phyloP scores from a whole-genome alignment of 169 alveolate species.

The Neospora caninum region DNA sequence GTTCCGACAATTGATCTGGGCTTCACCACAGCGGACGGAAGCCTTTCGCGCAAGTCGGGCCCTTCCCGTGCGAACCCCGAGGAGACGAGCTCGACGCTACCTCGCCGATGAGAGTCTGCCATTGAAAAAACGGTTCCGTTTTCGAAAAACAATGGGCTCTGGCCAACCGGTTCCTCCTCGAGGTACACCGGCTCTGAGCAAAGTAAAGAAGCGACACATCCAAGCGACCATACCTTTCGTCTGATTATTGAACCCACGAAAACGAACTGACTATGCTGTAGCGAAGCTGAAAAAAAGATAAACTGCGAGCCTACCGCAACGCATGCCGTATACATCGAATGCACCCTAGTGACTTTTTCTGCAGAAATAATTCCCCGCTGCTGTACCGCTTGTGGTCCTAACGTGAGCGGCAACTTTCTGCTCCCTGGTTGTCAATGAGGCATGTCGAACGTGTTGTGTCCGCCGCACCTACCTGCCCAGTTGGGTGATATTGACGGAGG shows the following conservation, averaged over 20 bases:
- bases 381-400: too few species aligned
- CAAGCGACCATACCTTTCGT: too few species aligned
- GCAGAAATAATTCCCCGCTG: too few species aligned
- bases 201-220: neutral
- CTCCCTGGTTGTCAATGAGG: too few species aligned
- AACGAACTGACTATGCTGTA: too few species aligned
- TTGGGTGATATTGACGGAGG: conserved; percentile 61
- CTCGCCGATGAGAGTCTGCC: neutral
- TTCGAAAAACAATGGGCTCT: neutral
- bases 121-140: neutral
- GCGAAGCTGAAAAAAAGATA: too few species aligned
- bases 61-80: neutral
- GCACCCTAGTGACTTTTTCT: too few species aligned
- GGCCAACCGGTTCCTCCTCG: neutral
- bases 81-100: neutral
- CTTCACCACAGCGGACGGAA: neutral
- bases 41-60: neutral
- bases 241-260: too few species aligned
- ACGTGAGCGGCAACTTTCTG: too few species aligned
- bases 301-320: too few species aligned
- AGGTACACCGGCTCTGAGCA: neutral
- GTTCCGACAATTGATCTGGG: neutral
- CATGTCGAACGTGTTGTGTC: too few species aligned
- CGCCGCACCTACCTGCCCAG: conserved; percentile 54
- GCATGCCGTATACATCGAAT: too few species aligned